These are phyloP conservation scores for Botrytis deweyae DNA, from an alignment of 2,329 filamentous ascomycete species.

Conservation along the genomic window DNA sequence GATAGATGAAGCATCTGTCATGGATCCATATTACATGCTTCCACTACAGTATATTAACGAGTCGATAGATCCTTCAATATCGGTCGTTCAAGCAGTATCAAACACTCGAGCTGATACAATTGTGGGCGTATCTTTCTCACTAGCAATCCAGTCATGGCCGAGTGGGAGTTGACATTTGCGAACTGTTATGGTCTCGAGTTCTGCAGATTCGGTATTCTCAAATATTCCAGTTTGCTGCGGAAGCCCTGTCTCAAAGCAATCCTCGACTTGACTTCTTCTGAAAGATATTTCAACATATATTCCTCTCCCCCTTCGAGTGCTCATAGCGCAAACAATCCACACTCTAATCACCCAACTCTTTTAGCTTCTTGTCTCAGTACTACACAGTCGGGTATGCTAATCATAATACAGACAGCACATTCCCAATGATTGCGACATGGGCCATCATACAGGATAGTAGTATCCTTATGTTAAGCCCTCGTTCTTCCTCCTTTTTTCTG, in stretches of 20 bases:
- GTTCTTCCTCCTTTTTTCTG: too few species aligned
- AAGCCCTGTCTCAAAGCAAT: neutral
- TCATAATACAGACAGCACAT: neutral
- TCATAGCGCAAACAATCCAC: neutral
- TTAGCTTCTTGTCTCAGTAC: neutral
- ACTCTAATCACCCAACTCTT: neutral
- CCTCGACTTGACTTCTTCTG: neutral
- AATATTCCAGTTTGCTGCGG: neutral
- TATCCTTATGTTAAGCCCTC: neutral
- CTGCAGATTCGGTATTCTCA: neutral
- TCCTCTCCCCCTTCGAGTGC: neutral
- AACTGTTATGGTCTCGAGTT: neutral
- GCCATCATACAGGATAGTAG: neutral
- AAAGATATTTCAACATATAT: neutral
- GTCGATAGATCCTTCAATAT: conserved; percentile 33
- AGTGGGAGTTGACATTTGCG: conserved; percentile 43
- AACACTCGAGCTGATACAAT: conserved; percentile 39
- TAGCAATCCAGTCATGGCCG: conserved; percentile 37
- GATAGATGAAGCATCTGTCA: conserved; percentile 47
- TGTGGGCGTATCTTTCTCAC: conserved; percentile 40
- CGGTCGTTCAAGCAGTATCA: conserved; percentile 37
- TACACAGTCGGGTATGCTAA: neutral
- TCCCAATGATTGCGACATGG: neutral
- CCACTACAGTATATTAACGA: conserved; percentile 40
- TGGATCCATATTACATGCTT: conserved; percentile 51